Evolutionary conservation across 495 filamentous ascomycete genomes (phyloP).

Genomic region (Hypoxylon cercidicola): DNA sequence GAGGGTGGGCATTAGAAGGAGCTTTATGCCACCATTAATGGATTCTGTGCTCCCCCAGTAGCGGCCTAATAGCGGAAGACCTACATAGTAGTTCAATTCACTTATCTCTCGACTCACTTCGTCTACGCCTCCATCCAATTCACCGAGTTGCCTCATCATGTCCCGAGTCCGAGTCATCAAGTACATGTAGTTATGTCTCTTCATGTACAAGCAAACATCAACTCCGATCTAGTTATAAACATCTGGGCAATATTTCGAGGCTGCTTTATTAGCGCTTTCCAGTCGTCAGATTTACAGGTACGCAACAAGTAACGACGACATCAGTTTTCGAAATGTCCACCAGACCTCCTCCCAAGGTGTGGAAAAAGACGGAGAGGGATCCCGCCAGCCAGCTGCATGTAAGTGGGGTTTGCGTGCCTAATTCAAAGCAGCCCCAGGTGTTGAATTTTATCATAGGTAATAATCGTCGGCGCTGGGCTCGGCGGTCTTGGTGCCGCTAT

Average conservation of each 20-base stretch:
- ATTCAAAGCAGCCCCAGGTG: neutral
- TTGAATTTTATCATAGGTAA: slow-evolving; percentile 48
- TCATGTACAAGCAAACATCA: too few species aligned
- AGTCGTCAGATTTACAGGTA: neutral
- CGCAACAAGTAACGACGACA: neutral
- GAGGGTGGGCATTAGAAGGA: too few species aligned
- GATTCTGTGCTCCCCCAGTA: too few species aligned
- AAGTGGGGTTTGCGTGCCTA: slow-evolving; percentile 14
- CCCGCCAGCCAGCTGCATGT: slow-evolving; percentile 34
- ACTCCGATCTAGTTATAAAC: too few species aligned
- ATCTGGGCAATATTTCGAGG: neutral
- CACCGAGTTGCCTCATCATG: too few species aligned
- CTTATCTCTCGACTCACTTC: too few species aligned
- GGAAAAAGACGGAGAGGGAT: slow-evolving; percentile 32
- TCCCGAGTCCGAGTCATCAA: too few species aligned
- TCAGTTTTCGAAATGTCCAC: slow-evolving; percentile 25
- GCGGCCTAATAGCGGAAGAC: too few species aligned
- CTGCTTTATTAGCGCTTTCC: neutral
- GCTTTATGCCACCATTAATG: too few species aligned
- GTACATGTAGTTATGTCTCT: too few species aligned
- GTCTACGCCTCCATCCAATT: too few species aligned
- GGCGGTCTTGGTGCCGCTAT: slow-evolving; percentile 74
- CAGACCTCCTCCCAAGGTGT: slow-evolving; percentile 18
- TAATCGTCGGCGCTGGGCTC: slow-evolving; percentile 75
- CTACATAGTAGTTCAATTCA: too few species aligned